Conservation (phyloP, 2,329 filamentous ascomycete species). For the Fusarium austroafricanum region DNA sequence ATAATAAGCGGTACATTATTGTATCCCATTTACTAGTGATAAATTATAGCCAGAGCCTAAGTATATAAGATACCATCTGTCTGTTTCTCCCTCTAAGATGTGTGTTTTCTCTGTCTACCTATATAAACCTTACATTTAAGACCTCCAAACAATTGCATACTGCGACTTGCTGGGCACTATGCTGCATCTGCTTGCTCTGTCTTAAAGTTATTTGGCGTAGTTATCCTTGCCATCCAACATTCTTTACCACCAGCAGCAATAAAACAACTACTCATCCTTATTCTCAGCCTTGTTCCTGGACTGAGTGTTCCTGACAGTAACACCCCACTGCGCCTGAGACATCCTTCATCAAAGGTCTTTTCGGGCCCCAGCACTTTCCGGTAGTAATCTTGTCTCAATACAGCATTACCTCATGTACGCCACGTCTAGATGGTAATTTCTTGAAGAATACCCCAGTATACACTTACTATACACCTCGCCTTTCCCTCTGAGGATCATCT, state of each 20-base stretch:
- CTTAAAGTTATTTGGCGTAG: background rate
- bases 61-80: too few relatives aligned
- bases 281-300: too few relatives aligned
- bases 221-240: background rate
- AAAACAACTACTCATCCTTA: background rate
- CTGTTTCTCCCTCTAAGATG: fast-evolving
- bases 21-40: too few relatives aligned
- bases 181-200: background rate
- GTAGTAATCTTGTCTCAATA: background rate
- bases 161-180: background rate
- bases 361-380: background rate
- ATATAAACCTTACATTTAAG: background rate
- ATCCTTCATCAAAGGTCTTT: background rate
- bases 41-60: too few relatives aligned
- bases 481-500: too few relatives aligned
- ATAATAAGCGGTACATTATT: too few relatives aligned
- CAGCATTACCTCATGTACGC: too few relatives aligned
- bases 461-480: too few relatives aligned
- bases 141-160: too few relatives aligned
- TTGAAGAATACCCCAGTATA: too few relatives aligned
- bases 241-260: too few relatives aligned
- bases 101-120: fast-evolving
- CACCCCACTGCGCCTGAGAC: background rate
- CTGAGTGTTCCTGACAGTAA: background rate
- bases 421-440: too few relatives aligned